A percentile compares a stretch with the other conserved stretches of the same genome.
Conservation (phyloP, 345 rosid genomes). For the Populus alba region DNA sequence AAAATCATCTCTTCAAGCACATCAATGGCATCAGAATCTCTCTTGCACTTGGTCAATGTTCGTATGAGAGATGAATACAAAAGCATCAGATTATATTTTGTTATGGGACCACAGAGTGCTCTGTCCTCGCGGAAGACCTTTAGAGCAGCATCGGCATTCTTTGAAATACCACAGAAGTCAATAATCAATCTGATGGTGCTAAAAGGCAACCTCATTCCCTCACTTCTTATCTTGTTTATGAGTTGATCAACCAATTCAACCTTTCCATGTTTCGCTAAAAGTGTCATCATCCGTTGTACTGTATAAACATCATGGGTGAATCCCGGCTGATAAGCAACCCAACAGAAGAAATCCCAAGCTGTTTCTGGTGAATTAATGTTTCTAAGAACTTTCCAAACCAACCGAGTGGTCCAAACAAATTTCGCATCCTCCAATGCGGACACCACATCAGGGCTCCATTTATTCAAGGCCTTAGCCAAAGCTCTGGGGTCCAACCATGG, state of each 20-base stretch:
- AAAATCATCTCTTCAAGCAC: constrained; percentile 73
- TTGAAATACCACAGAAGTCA: constrained; percentile 81
- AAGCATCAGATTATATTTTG: constrained; percentile 60
- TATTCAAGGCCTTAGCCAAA: constrained; percentile 64
- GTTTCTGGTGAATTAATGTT: constrained; percentile 60
- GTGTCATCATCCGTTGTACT: constrained; percentile 70
- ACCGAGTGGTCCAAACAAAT: constrained; percentile 76
- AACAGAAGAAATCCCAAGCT: constrained; percentile 89
- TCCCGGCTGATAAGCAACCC: constrained; percentile 86
- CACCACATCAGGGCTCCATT: constrained; percentile 64
- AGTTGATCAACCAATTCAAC: constrained; percentile 69
- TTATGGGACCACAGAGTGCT: constrained; percentile 50
- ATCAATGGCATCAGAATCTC: constrained; percentile 59
- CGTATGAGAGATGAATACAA: constrained; percentile 73
- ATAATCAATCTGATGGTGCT: constrained; percentile 73
- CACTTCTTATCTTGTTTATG: constrained; percentile 53
- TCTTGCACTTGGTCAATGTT: constrained; percentile 71
- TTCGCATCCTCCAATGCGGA: constrained; percentile 59
- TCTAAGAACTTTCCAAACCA: constrained; percentile 84
- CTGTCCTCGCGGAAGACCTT: constrained; percentile 63
- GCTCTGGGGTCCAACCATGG: constrained; percentile 90
- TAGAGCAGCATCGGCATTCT: constrained; percentile 78
- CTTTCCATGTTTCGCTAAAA: constrained; percentile 66
- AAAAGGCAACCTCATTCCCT: constrained; percentile 68
- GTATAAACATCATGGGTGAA: constrained; percentile 76